Evolutionary conservation across 208 protist genomes (phyloP).

Genomic region (Kentomonas sorsogonicus): DNA sequence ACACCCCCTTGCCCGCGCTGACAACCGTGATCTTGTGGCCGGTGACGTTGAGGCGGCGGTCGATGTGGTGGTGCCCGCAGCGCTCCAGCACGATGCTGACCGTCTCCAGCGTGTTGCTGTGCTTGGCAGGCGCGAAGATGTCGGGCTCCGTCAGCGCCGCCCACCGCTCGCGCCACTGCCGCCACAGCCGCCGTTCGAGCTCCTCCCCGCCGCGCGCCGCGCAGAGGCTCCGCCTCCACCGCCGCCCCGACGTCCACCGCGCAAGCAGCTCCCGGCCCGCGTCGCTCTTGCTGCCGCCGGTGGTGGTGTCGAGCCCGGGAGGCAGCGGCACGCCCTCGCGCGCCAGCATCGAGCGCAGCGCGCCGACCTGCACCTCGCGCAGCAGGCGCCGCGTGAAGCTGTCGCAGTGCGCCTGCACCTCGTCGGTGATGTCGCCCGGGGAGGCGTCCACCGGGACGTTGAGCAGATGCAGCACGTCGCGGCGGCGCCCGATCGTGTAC

Average conservation of each 20-base stretch:
- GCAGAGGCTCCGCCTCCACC: too few species aligned
- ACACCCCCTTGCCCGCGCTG: slow-evolving; percentile 76
- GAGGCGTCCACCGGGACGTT: slow-evolving; percentile 49
- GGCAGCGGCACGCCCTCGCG: too few species aligned
- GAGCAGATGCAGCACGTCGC: slow-evolving; percentile 68
- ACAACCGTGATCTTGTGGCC: slow-evolving; percentile 71
- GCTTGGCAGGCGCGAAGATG: slow-evolving; percentile 61
- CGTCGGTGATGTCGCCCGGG: slow-evolving; percentile 35
- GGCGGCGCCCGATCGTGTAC: slow-evolving; percentile 39
- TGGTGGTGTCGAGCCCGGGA: not conserved
- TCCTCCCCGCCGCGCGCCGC: slow-evolving; percentile 9
- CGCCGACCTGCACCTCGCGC: slow-evolving; percentile 27
- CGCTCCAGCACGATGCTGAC: slow-evolving; percentile 67
- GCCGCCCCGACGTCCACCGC: too few species aligned
- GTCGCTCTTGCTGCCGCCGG: not conserved
- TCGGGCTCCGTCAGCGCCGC: slow-evolving; percentile 30
- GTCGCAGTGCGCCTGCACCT: slow-evolving; percentile 69
- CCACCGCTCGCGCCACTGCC: slow-evolving; percentile 14
- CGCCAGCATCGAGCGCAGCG: too few species aligned
- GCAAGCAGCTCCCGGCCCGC: too few species aligned
- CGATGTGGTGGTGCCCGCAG: slow-evolving; percentile 40
- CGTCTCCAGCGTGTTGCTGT: slow-evolving; percentile 72
- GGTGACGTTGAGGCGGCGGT: slow-evolving; percentile 46
- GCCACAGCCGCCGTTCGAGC: slow-evolving; percentile 11
- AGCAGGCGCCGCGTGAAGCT: slow-evolving; percentile 52